These are phyloP conservation scores for Adansonia rubrostipa DNA, from an alignment of 441 rosid species.

Conservation along the genomic window DNA sequence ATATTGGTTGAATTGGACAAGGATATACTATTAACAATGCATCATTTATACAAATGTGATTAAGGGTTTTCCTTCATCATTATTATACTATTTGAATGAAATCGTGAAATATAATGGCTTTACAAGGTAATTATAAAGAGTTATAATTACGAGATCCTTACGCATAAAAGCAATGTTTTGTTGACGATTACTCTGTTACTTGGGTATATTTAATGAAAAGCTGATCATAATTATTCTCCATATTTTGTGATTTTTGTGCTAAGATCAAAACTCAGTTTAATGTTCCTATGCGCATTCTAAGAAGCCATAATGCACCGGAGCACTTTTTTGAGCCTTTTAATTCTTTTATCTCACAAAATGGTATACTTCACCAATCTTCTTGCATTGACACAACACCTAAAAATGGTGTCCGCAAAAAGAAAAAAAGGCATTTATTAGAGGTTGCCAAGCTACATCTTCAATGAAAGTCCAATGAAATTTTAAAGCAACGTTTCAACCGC, in stretches of 20 bases:
- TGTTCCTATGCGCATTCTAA: not conserved
- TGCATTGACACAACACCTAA: not conserved
- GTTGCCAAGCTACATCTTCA: not conserved
- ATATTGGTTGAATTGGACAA: no score
- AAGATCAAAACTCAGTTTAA: not conserved
- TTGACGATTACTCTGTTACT: no score
- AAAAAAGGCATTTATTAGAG: not conserved
- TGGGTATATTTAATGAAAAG: not conserved
- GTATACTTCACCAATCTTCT: not conserved
- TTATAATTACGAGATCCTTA: no score
- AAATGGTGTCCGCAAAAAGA: not conserved
- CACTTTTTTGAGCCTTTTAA: not conserved
- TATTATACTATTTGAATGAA: no score
- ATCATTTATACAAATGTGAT: no score
- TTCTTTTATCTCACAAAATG: not conserved
- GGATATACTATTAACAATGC: no score
- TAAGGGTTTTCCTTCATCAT: no score
- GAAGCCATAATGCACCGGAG: not conserved
- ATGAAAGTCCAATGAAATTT: not conserved
- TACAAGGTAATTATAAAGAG: no score
- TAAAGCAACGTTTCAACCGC: no score
- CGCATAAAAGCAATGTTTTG: no score
- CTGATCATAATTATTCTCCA: not conserved
- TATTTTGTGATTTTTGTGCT: not conserved
- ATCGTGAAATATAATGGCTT: no score